Base-by-base conservation (phyloP, 768 basidiomycete genomes). In the Leccinum broughii region DNA sequence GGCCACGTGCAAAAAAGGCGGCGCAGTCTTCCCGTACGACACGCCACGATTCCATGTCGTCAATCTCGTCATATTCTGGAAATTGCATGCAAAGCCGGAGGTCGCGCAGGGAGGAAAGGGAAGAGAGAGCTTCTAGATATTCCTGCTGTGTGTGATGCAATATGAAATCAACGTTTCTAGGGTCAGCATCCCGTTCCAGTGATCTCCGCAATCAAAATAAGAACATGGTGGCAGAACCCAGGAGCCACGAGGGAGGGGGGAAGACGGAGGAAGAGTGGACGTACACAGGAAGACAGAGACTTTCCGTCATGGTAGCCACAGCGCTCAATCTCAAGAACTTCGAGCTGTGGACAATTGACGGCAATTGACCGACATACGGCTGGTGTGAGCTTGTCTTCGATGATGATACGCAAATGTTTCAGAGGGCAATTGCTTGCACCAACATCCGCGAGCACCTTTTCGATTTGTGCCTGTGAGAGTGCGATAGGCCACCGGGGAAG, bases 241-340 rank as follows among this genome's bases (percentile, higher is more conserved):
- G 24, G 51, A 55, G 55, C 48, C 61, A 61, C 35, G 56, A 60
- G 54, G 56, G 57, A 61, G 55, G 54, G 54, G 54, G 58, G 15
- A 51, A 35, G 52, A 54, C 51, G 62, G 65, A 59, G 48, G 34
- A 63, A 66, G 58, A 54, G 66, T 39, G 70, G 61, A 74, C 74
- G 61, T 69, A 75, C 74, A 72, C 60, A 70, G 54, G 69, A 70
- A 65, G 72, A 73, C 57, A 74, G 65, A 13, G 75, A 70, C 64
- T 75, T 76, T 50, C 74, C 74, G 62, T 75, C 74, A 62, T 75
- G 74, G 68, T 75, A 75, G 4, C 74, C 74, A 57, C 74, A 75
- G 51, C 72, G 69, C 57, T 75, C 74, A 6, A 75, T 75, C 46
- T 75, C 74, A 53, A 75, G 70, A 30, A 64, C 44, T 62, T 75